A percentile compares a stretch with the other conserved stretches of the same genome.
Conservation (phyloP, 2,329 filamentous ascomycete species). For the Beauveria scarabaeidicola region DNA sequence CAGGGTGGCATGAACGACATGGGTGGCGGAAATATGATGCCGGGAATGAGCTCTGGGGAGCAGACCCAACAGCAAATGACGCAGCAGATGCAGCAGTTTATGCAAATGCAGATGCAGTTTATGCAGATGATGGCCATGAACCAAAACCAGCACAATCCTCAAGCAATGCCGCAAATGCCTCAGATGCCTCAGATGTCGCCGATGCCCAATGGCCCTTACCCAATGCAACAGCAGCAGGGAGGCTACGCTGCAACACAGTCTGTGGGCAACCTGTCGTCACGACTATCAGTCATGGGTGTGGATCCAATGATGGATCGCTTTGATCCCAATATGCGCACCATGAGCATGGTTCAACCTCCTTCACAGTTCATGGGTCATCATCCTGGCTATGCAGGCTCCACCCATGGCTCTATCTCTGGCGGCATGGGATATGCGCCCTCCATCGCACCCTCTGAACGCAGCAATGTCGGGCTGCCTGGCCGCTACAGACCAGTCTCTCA, state of each 20-base stretch:
- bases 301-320: constrained; percentile 37
- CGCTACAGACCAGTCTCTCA: constrained; percentile 86
- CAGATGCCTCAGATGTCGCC: constrained; percentile 22
- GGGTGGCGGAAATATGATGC: constrained; percentile 15
- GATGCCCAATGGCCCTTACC: constrained; percentile 22
- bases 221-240: constrained; percentile 20
- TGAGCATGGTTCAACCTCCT: constrained; percentile 75
- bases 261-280: constrained; percentile 34
- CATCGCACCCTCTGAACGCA: constrained; percentile 91
- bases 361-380: constrained; percentile 47
- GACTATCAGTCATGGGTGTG: constrained; percentile 36
- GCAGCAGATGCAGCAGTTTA: constrained; percentile 77
- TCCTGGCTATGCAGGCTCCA: constrained; percentile 24
- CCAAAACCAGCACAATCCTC: constrained; percentile 20
- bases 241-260: constrained; percentile 28
- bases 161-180: constrained; percentile 22
- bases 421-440: constrained; percentile 70
- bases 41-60: constrained; percentile 51
- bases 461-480: constrained; percentile 82
- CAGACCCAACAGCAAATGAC: constrained; percentile 73
- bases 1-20: constrained; percentile 24
- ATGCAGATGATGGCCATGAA: constrained; percentile 69
- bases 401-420: constrained; percentile 19
- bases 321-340: constrained; percentile 52
- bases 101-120: constrained; percentile 92